Evolutionary conservation across 352 stramenopile species (phyloP), one percentile per base, ranked within the genome.

Genomic region (Saprolegnia diclina): DNA sequence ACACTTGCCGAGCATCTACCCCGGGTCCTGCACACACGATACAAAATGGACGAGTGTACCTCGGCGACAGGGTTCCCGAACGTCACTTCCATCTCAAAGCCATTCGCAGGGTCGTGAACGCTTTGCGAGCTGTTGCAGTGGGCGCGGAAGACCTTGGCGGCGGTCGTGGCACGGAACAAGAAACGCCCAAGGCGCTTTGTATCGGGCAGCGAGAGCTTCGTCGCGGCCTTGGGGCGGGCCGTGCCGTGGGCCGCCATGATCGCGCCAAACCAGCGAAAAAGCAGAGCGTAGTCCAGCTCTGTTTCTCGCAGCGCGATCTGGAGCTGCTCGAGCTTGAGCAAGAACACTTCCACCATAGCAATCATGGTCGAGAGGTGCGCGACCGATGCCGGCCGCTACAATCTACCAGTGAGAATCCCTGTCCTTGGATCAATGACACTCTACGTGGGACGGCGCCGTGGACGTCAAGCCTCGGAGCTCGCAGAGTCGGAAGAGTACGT

Each of bases 171-270:
- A n/a, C 46, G 63, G 9, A 61, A 9, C 29, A 69, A 38, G 53
- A 69, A 69, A 6, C 45, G 21, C 3, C 16, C 63, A n/a, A 69
- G 63, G 40, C 63, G 63, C n/a, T 62, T 35, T 9, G 63, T 69
- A 42, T 69, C 63, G 10, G 29, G 50, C 22, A n/a, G 63, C 18
- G 40, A 32, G 62, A 14, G 29, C 7, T 52, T 61, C 35, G 42
- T 38, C 6, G 26, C 11, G 19, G 10, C 14, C 22, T 52, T 69
- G 24, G 35, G 53, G 26, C n/a, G 26, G 32, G 50, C 45, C 10
- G 46, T 44, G 18, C 7, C 19, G 46, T 37, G 40, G 35, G 16
- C 16, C 22, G 53, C 50, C n/a, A 29, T 69, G n/a, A 61, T 69
- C 13, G 38, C 18, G 22, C 19, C n/a, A 52, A 61, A 29, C 63